These are phyloP conservation scores for Opeltia flavorubescens DNA, from an alignment of 495 filamentous ascomycete genomes.

Conservation along the genomic window DNA sequence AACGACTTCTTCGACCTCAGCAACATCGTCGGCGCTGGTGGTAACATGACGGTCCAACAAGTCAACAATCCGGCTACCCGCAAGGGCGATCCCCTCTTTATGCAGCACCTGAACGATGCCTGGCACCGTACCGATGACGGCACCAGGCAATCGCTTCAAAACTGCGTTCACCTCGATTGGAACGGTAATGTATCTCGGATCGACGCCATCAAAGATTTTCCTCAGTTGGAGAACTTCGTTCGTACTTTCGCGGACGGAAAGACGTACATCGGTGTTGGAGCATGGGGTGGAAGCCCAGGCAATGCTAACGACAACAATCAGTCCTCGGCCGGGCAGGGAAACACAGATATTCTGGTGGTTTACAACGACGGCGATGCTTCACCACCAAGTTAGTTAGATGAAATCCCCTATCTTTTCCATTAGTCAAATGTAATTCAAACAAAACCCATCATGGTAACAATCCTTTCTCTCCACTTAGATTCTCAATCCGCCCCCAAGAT, in stretches of 20 bases:
- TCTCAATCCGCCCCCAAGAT: constrained; percentile 1
- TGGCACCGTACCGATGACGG: constrained; percentile 18
- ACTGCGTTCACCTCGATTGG: constrained; percentile 19
- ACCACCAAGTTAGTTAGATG: constrained; percentile 9
- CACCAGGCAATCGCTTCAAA: constrained; percentile 19
- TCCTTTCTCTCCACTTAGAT: not conserved
- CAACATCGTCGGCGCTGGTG: constrained; percentile 28
- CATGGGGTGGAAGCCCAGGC: constrained; percentile 18
- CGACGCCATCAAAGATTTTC: constrained; percentile 23
- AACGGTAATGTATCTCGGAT: constrained; percentile 24
- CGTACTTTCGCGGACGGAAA: constrained; percentile 27
- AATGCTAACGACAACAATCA: constrained; percentile 8
- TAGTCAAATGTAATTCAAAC: not conserved
- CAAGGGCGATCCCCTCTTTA: constrained; percentile 26
- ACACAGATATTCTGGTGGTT: constrained; percentile 24
- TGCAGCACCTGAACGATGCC: constrained; percentile 24
- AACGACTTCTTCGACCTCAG: constrained; percentile 29
- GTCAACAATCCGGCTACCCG: constrained; percentile 22
- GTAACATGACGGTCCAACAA: constrained; percentile 29
- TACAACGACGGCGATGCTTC: constrained; percentile 28
- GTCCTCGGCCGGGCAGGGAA: constrained; percentile 20
- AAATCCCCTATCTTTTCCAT: not conserved
- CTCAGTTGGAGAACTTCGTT: constrained; percentile 23
- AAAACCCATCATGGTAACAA: constrained; percentile 1
- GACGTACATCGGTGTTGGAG: constrained; percentile 29